These are phyloP conservation scores for Tuber brumale DNA, from an alignment of 495 filamentous ascomycete genomes.

Conservation along the genomic window DNA sequence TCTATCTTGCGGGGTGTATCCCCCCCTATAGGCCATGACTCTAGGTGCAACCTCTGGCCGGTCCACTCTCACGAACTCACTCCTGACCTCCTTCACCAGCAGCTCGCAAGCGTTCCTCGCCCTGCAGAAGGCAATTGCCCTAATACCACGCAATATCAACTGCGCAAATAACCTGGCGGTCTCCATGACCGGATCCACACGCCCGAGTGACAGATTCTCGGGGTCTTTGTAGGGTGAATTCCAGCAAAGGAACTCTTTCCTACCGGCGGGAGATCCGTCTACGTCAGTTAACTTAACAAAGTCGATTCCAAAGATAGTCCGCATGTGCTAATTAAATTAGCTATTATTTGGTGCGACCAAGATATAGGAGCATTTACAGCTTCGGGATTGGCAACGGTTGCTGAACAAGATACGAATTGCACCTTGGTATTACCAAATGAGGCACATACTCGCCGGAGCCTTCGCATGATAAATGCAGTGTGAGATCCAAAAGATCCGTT, in stretches of 20 bases:
- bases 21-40: conserved; percentile 93
- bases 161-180: conserved; percentile 85
- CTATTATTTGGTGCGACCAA: not conserved
- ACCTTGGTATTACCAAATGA: conserved; percentile 83
- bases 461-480: conserved; percentile 89
- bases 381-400: conserved; percentile 90
- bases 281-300: conserved; percentile 72
- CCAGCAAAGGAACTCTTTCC: conserved; percentile 97
- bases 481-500: conserved; percentile 92
- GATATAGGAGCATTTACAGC: conserved; percentile 23
- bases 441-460: conserved; percentile 80
- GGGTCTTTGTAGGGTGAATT: conserved; percentile 95
- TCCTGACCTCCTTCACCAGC: conserved; percentile 70
- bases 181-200: conserved; percentile 75
- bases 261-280: conserved; percentile 86
- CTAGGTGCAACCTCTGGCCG: conserved; percentile 65
- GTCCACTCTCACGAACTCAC: conserved; percentile 65
- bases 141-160: conserved; percentile 76
- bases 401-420: conserved; percentile 94
- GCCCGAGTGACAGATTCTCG: conserved; percentile 73
- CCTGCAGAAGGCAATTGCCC: conserved; percentile 90
- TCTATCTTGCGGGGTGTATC: conserved; percentile 91
- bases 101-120: conserved; percentile 83
- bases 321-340: conserved; percentile 62
- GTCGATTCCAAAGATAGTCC: conserved; percentile 83